phyloP scores from a whole-genome alignment of 176 grass and related monocot genomes.

The Musa troglodytarum region DNA sequence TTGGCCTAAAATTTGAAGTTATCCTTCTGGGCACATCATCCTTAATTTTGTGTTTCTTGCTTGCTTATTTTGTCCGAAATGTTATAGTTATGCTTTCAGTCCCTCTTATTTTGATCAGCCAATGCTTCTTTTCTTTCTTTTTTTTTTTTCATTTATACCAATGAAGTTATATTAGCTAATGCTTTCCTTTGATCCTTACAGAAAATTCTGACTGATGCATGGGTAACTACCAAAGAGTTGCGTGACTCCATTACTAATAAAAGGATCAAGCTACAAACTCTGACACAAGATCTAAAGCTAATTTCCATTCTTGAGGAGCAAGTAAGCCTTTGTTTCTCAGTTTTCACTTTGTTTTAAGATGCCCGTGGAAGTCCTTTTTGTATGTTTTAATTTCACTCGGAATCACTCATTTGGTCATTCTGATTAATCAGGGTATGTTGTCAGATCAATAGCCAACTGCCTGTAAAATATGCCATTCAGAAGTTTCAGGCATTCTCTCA shows the following conservation, averaged over 20 bases:
- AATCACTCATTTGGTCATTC: background rate
- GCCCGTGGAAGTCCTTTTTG: background rate
- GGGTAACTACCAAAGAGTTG: constrained; percentile 6
- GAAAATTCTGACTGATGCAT: constrained; percentile 19
- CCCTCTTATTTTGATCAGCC: background rate
- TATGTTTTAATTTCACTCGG: background rate
- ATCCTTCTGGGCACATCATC: background rate
- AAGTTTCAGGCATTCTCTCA: background rate
- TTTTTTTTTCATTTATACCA: background rate
- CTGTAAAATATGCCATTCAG: background rate
- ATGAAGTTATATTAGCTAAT: background rate
- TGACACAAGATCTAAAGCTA: constrained; percentile 21
- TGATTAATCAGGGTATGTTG: too few relatives aligned
- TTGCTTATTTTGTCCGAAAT: background rate
- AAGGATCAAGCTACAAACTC: constrained; percentile 16
- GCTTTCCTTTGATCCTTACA: constrained; percentile 3
- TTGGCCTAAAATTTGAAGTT: background rate
- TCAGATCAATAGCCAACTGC: background rate
- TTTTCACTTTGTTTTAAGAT: background rate
- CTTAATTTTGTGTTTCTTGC: background rate
- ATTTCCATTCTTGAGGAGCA: constrained; percentile 21
- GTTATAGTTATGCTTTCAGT: background rate
- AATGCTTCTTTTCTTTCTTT: too few relatives aligned
- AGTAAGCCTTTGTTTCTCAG: constrained; percentile 16
- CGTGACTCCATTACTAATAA: constrained; percentile 21